Conservation (phyloP, 768 basidiomycete genomes). For the Tephrocybe sp. region DNA sequence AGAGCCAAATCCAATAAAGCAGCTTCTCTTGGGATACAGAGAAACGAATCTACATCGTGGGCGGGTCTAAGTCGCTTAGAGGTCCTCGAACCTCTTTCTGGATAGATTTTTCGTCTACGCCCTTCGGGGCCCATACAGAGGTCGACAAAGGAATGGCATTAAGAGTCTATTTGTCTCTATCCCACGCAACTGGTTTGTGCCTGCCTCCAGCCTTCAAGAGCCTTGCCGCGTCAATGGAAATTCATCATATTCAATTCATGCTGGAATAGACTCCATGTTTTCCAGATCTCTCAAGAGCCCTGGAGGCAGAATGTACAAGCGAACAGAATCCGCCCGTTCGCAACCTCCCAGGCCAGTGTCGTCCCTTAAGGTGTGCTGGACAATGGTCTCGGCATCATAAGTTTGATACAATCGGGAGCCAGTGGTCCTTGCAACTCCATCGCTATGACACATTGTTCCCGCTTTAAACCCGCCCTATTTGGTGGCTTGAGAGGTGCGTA, state of each 20-base stretch:
- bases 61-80: not conserved
- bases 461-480: no score
- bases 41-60: not conserved
- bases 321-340: slow-evolving; percentile 11
- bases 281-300: no score
- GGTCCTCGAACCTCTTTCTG: not conserved
- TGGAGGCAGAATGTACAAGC: no score
- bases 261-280: no score
- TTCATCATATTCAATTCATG: no score
- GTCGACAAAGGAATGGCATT: no score
- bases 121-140: not conserved
- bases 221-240: no score
- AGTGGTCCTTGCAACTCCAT: not conserved
- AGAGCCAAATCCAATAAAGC: not conserved
- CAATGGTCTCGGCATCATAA: not conserved
- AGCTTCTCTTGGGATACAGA: not conserved
- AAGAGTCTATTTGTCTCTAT: no score
- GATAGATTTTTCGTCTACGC: not conserved
- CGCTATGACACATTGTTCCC: not conserved
- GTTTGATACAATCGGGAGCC: not conserved
- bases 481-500: no score
- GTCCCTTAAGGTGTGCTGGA: not conserved
- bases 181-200: no score
- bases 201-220: no score
- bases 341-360: not conserved